These are phyloP conservation scores for Apiotrichum mycotoxinovorans DNA, from an alignment of 1,284 basidiomycete species.

Conservation along the genomic window DNA sequence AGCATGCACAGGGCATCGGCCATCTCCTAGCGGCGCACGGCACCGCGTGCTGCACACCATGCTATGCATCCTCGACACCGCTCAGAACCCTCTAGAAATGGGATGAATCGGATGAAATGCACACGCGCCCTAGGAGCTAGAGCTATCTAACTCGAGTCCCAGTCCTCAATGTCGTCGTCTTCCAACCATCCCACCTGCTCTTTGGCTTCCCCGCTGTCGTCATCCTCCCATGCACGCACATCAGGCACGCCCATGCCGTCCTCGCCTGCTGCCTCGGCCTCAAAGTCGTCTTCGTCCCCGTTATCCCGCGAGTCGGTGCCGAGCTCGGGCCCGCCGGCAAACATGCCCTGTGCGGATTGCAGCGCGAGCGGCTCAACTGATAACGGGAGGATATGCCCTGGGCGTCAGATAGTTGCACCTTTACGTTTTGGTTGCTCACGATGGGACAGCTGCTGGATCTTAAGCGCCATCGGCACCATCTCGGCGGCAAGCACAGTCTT, in stretches of 20 bases:
- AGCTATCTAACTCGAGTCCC: background rate
- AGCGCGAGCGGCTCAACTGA: conserved; percentile 30
- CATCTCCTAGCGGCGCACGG: no score
- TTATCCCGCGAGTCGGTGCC: background rate
- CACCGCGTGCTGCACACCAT: no score
- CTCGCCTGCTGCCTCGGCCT: conserved; percentile 10
- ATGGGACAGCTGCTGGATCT: conserved; percentile 33
- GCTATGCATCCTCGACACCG: no score
- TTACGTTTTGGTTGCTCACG: background rate
- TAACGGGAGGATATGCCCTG: conserved; percentile 35
- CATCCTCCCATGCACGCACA: conserved; percentile 11
- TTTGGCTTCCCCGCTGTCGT: background rate
- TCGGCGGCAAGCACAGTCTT: conserved; percentile 37
- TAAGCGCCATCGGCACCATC: conserved; percentile 46
- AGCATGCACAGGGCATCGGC: no score
- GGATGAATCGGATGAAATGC: no score
- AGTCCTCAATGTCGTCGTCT: conserved; percentile 22
- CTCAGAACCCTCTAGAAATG: no score
- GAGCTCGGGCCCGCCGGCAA: background rate
- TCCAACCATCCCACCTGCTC: conserved; percentile 12
- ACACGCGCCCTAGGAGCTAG: no score
- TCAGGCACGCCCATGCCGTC: conserved; percentile 20
- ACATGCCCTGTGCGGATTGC: conserved; percentile 18
- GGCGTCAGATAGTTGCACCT: background rate
- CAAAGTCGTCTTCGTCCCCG: conserved; percentile 4